A percentile compares a stretch with the other conserved stretches of the same genome.
Evolutionary conservation across 1,284 basidiomycete genomes (phyloP).

Genomic region (Sporisorium graminicola): DNA sequence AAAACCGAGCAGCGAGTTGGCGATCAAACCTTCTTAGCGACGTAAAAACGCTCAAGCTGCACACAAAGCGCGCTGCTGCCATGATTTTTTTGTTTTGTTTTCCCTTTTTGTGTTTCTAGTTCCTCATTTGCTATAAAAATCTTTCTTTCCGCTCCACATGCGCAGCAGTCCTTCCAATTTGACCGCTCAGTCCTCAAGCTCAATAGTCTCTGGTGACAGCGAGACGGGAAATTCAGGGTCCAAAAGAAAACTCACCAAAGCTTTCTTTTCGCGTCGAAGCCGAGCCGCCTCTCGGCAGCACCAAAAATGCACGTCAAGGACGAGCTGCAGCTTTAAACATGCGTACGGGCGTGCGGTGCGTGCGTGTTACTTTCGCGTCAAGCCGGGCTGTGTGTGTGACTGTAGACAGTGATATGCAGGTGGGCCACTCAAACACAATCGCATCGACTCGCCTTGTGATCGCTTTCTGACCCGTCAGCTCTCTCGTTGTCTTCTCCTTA

Average conservation of each 20-base stretch:
- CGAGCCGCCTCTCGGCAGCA: not conserved
- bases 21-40: not conserved
- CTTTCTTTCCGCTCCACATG: not conserved
- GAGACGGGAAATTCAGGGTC: conserved; percentile 1
- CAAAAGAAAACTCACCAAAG: not conserved
- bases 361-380: conserved; percentile 8
- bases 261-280: conserved; percentile 4
- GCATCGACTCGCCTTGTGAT: not conserved
- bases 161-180: too few relatives aligned
- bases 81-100: not conserved
- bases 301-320: too few relatives aligned
- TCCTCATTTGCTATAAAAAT: not conserved
- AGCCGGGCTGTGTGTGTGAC: not conserved
- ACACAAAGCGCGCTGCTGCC: not conserved
- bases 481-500: not conserved
- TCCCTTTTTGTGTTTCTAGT: not conserved
- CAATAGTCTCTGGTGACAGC: too few relatives aligned
- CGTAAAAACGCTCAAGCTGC: not conserved
- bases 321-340: conserved; percentile 3
- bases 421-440: not conserved
- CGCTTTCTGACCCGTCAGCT: not conserved
- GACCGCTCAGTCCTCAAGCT: not conserved
- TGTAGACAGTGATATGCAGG: not conserved
- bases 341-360: not conserved
- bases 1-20: not conserved